Conservation (phyloP, 192 early-diverging fungal species). For the Entrophospora sp. region DNA sequence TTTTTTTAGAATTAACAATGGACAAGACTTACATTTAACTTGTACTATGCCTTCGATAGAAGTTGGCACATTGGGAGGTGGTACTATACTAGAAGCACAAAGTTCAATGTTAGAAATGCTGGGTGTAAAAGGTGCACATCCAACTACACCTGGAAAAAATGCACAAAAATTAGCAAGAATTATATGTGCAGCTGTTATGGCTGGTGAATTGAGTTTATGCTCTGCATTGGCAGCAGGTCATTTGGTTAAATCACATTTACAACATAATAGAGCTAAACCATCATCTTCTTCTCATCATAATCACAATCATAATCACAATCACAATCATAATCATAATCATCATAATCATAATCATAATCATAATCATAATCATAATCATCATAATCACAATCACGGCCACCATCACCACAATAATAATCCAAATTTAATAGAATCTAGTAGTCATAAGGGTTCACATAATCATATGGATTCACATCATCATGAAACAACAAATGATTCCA, state of each 20-base stretch:
- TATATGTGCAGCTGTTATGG: constrained; percentile 84
- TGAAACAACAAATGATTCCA: too few species aligned
- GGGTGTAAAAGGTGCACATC: constrained; percentile 75
- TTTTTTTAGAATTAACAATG: constrained; percentile 47
- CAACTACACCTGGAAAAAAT: constrained; percentile 70
- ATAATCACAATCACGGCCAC: not conserved
- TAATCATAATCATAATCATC: not conserved
- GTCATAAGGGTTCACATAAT: too few species aligned
- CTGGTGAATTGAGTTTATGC: constrained; percentile 82
- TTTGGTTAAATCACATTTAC: constrained; percentile 83
- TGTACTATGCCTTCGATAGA: constrained; percentile 93
- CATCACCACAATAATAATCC: not conserved
- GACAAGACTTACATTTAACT: constrained; percentile 73
- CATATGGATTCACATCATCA: too few species aligned
- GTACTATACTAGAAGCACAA: constrained; percentile 76
- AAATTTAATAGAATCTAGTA: not conserved
- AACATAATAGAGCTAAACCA: constrained; percentile 65
- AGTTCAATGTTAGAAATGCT: constrained; percentile 82
- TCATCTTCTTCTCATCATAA: constrained; percentile 17
- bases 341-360: not conserved
- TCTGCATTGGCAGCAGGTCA: constrained; percentile 82
- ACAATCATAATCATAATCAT: not conserved
- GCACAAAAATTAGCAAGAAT: constrained; percentile 79
- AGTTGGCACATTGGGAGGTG: constrained; percentile 90
- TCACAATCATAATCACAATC: constrained; percentile 16